phyloP scores from a whole-genome alignment of 805 yeast species.

The Candida namnaoensis region DNA sequence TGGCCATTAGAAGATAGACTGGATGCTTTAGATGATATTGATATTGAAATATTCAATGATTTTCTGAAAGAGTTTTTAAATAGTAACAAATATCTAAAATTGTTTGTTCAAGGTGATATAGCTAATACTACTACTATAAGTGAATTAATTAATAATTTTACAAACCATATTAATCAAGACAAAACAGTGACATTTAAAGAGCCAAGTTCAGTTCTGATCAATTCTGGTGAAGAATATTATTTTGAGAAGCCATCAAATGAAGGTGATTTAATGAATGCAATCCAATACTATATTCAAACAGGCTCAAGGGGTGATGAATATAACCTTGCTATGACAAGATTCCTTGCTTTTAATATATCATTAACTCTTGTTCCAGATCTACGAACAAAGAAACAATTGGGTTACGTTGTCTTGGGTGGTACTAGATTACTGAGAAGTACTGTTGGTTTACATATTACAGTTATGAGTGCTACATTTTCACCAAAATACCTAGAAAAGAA shows the following conservation, averaged over 20 bases:
- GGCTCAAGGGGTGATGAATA: conserved; percentile 33
- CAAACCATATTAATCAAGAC: conserved; percentile 15
- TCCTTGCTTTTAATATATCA: conserved; percentile 39
- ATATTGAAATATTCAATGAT: conserved; percentile 22
- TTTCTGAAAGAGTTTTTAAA: conserved; percentile 21
- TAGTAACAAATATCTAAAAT: conserved; percentile 23
- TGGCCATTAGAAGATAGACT: conserved; percentile 48
- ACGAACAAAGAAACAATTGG: conserved; percentile 49
- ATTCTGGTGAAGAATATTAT: conserved; percentile 25
- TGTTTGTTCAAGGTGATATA: conserved; percentile 44
- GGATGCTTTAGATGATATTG: conserved; percentile 44
- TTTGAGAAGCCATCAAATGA: conserved; percentile 25
- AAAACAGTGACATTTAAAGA: neutral
- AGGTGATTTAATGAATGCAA: conserved; percentile 43
- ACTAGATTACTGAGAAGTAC: conserved; percentile 39
- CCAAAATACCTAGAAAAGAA: conserved; percentile 33
- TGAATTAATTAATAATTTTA: conserved; percentile 16
- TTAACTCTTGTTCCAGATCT: conserved; percentile 35
- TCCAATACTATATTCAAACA: conserved; percentile 48
- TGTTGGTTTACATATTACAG: conserved; percentile 48
- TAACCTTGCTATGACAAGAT: conserved; percentile 31
- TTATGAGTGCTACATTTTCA: conserved; percentile 40
- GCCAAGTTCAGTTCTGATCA: conserved; percentile 31
- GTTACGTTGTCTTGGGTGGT: conserved; percentile 56
- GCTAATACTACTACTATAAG: neutral